Evolutionary conservation across 2,329 filamentous ascomycete genomes (phyloP).

Genomic region (Fusarium sp.): DNA sequence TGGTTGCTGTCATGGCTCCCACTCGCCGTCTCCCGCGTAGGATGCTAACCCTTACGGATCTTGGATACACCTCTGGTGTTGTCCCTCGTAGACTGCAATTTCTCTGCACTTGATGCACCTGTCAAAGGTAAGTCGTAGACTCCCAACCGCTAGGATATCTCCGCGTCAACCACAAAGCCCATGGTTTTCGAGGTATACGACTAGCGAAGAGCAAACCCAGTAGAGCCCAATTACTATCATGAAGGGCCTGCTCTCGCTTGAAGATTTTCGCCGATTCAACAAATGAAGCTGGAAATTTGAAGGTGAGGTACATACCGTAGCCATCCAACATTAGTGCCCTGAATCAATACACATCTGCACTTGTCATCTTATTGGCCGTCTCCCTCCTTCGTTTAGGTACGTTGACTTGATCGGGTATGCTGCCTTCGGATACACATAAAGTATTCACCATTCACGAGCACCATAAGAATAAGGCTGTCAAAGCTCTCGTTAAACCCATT

Average conservation of each 20-base stretch:
- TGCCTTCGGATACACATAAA: not conserved
- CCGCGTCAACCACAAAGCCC: slow-evolving; percentile 76
- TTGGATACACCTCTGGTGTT: slow-evolving; percentile 8
- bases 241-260: slow-evolving; percentile 73
- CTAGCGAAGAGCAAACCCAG: slow-evolving; percentile 82
- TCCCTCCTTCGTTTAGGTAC: not conserved
- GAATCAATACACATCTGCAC: not conserved
- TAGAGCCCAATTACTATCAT: slow-evolving; percentile 58
- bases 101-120: slow-evolving; percentile 16
- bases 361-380: not conserved
- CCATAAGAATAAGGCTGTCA: not conserved
- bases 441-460: not conserved
- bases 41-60: slow-evolving; percentile 16
- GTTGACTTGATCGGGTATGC: not conserved
- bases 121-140: slow-evolving; percentile 37
- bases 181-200: slow-evolving; percentile 94
- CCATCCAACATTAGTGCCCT: not conserved
- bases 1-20: not conserved
- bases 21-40: slow-evolving; percentile 17
- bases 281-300: slow-evolving; percentile 82
- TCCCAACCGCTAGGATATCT: slow-evolving; percentile 81
- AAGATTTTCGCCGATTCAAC: slow-evolving; percentile 78
- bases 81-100: slow-evolving; percentile 31
- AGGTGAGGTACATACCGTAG: slow-evolving; percentile 76
- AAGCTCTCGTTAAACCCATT: not conserved